phyloP scores from a whole-genome alignment of 192 early-diverging fungal genomes.

The Gigaspora rosea region DNA sequence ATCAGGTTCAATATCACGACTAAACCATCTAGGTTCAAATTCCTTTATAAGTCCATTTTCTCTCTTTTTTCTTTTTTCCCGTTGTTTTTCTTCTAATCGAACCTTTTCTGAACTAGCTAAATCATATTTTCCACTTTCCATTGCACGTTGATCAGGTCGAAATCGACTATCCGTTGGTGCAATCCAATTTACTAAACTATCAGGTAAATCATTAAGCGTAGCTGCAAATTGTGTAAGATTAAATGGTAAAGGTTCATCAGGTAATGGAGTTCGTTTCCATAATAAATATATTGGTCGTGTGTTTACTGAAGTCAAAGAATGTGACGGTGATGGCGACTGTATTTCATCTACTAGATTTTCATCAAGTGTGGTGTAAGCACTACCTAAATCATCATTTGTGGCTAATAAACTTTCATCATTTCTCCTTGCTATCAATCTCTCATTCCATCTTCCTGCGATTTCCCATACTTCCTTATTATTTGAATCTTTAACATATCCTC shows the following conservation, averaged over 20 bases:
- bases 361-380: constrained; percentile 42
- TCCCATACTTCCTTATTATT: constrained; percentile 58
- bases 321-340: background rate
- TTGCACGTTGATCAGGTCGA: constrained; percentile 81
- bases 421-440: constrained; percentile 60
- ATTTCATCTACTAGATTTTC: constrained; percentile 36
- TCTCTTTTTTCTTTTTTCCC: constrained; percentile 58
- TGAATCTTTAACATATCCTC: constrained; percentile 55
- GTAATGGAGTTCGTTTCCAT: constrained; percentile 63
- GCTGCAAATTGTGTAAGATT: constrained; percentile 78
- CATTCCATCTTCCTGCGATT: constrained; percentile 70
- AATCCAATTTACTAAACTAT: constrained; percentile 56
- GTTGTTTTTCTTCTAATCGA: constrained; percentile 74
- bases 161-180: constrained; percentile 83
- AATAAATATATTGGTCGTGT: constrained; percentile 55
- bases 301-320: constrained; percentile 35
- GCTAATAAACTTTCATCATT: constrained; percentile 28
- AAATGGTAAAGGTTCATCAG: constrained; percentile 58
- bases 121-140: constrained; percentile 84
- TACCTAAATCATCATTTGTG: constrained; percentile 46
- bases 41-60: constrained; percentile 53
- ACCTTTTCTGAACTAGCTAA: constrained; percentile 74
- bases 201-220: constrained; percentile 72
- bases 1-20: constrained; percentile 59
- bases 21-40: constrained; percentile 84